Conservation (phyloP, 352 stramenopile species). For the Pythium dissotocum region DNA sequence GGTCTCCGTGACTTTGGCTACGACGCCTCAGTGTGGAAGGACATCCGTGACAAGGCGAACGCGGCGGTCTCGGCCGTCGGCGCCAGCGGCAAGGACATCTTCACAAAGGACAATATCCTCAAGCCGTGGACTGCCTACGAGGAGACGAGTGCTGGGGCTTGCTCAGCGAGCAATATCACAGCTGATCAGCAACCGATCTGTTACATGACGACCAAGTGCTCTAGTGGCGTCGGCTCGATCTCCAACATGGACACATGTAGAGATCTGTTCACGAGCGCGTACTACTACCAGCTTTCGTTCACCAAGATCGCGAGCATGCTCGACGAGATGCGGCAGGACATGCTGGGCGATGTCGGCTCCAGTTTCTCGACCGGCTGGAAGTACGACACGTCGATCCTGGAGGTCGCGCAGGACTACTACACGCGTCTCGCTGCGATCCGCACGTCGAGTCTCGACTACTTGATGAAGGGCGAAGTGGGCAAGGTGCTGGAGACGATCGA, state of each 20-base stretch:
- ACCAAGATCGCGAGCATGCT: conserved; percentile 58
- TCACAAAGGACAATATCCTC: conserved; percentile 65
- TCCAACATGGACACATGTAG: conserved; percentile 45
- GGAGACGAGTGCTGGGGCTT: conserved; percentile 28
- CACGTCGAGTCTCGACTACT: conserved; percentile 37
- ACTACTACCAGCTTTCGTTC: conserved; percentile 66
- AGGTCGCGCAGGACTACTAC: conserved; percentile 67
- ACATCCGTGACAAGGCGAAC: conserved; percentile 44
- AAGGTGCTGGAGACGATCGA: conserved; percentile 61
- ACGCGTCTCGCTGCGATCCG: conserved; percentile 45
- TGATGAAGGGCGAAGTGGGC: conserved; percentile 55
- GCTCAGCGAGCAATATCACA: conserved; percentile 33
- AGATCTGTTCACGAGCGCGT: conserved; percentile 48
- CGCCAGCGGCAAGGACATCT: conserved; percentile 15
- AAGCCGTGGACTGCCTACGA: conserved; percentile 58
- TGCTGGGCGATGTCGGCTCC: conserved; percentile 66
- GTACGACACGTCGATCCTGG: conserved; percentile 58
- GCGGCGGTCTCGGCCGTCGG: conserved; percentile 30
- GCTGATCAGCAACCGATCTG: conserved; percentile 48
- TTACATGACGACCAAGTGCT: conserved; percentile 68
- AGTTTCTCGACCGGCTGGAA: conserved; percentile 63
- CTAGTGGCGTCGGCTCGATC: neutral
- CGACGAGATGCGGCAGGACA: conserved; percentile 70
- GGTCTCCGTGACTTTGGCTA: conserved; percentile 68
- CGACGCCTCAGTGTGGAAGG: conserved; percentile 49